Conservation (phyloP, 163 green algal genomes). For the Chlamydomonas reinhardtii region DNA sequence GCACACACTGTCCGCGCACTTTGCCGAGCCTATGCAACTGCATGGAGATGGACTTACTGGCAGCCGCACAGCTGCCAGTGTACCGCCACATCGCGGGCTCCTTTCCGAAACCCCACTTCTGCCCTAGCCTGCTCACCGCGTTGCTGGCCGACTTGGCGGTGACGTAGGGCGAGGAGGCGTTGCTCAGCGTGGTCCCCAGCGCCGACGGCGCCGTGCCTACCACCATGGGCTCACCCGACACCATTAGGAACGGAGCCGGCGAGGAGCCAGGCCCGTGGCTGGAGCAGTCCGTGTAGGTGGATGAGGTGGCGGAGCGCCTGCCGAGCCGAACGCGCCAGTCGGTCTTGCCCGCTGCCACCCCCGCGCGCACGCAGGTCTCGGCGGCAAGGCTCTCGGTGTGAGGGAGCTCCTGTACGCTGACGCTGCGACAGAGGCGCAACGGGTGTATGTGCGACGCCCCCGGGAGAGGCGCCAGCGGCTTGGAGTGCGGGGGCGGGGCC, state of each 20-base stretch:
- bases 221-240: not conserved
- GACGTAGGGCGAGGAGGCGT: not conserved
- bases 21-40: no score
- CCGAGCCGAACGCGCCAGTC: conserved; percentile 14
- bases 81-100: no score
- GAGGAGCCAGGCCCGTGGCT: no score
- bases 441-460: not conserved
- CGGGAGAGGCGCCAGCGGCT: no score
- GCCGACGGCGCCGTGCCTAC: not conserved
- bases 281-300: not conserved
- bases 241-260: no score
- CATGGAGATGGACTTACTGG: no score
- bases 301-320: not conserved
- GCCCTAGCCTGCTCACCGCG: not conserved
- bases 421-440: conserved; percentile 1
- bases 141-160: not conserved
- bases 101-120: no score
- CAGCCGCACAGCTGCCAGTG: no score
- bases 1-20: no score
- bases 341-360: not conserved
- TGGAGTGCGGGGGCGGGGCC: no score
- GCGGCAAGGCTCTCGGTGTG: not conserved
- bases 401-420: conserved; percentile 7
- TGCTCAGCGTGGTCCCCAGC: not conserved
- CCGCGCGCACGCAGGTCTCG: not conserved